phyloP scores from a whole-genome alignment of 176 grass and related monocot species.

The Secale cereale region DNA sequence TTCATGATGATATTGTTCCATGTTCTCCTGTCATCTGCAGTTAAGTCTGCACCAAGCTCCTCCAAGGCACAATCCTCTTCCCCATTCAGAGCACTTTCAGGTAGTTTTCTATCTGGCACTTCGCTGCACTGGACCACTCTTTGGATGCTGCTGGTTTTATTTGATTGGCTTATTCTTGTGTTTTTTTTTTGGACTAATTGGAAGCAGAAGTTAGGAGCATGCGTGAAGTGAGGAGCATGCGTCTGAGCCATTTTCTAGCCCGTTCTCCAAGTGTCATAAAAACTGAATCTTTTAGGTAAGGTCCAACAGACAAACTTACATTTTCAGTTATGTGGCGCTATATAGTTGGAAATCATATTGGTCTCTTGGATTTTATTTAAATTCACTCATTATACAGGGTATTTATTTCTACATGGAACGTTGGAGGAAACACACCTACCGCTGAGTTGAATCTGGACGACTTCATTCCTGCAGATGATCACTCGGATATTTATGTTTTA shows the following conservation, averaged over 20 bases:
- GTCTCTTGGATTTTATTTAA: constrained; percentile 16
- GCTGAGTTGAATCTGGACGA: constrained; percentile 68
- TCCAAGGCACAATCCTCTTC: constrained; percentile 61
- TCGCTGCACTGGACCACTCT: not conserved
- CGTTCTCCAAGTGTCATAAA: constrained; percentile 47
- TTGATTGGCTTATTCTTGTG: constrained; percentile 10
- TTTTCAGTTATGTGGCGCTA: not conserved
- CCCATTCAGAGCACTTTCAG: constrained; percentile 62
- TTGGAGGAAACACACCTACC: constrained; percentile 75
- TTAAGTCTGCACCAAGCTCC: constrained; percentile 42
- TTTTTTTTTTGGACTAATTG: constrained; percentile 33
- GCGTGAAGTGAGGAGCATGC: constrained; percentile 60
- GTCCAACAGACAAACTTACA: constrained; percentile 36
- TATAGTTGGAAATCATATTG: not conserved
- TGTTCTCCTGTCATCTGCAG: constrained; percentile 23
- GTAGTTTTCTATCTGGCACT: constrained; percentile 25
- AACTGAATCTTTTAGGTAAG: constrained; percentile 74
- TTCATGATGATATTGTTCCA: not conserved
- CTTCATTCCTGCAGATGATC: constrained; percentile 72
- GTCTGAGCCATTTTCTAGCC: constrained; percentile 56
- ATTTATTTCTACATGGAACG: constrained; percentile 97
- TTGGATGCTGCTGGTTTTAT: constrained; percentile 21
- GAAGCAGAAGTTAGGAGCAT: constrained; percentile 60
- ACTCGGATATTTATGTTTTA: constrained; percentile 92
- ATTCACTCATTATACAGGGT: constrained; percentile 46